Base-by-base conservation (phyloP, 192 early-diverging fungal genomes). In the Blastocladiella britannica region DNA sequence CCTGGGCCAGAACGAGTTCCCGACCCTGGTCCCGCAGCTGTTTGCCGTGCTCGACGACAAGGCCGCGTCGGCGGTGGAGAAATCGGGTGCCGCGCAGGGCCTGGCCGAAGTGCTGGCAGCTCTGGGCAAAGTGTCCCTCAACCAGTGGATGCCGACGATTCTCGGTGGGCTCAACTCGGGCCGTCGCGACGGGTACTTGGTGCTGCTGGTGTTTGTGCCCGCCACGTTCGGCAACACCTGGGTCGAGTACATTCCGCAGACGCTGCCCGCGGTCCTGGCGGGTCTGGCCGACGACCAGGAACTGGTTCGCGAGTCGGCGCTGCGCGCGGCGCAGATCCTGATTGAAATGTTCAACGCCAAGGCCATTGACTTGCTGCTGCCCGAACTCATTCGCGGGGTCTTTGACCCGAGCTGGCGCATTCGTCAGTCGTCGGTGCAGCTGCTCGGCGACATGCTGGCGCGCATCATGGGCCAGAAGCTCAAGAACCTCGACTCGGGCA, bases 231-330 rank as follows among this genome's bases (percentile, higher is more conserved):
- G 91, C 54, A 78, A 81, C 26, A 74, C 75, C n/a, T 98, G 94
- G 78, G 81, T 82, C 64, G 86, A 83, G 51, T 96, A 96, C 64
- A 70, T 98, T 53, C 81, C 82, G 9, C 75, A 80, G 28, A 83
- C 89, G 53, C 81, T 98, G 64, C 84, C 95, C 58, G 79, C 85
- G 5, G 82, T 98, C 55, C 70, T 98, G 52, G 66, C 78, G 47
- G 92, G 91, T 53, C 72, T 98, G 60, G 92, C 95, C 15, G 95
- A 98, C 70, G 93, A 97, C 62, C 84, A 73, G 52, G 95, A 98
- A 63, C 79, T 76, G 52, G 92, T 96, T 20, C 84, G 95, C 26
- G 87, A 87, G 28, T 87, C 89, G n/a, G 81, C 89, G 3, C 67
- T 97, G 63, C 82, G 86, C 60, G 88, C 89, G 20, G 95, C 90